Evolutionary conservation across 148 eudicot genomes (phyloP), one percentile per base, ranked within the genome.

Genomic region (Rhododendron simsii): DNA sequence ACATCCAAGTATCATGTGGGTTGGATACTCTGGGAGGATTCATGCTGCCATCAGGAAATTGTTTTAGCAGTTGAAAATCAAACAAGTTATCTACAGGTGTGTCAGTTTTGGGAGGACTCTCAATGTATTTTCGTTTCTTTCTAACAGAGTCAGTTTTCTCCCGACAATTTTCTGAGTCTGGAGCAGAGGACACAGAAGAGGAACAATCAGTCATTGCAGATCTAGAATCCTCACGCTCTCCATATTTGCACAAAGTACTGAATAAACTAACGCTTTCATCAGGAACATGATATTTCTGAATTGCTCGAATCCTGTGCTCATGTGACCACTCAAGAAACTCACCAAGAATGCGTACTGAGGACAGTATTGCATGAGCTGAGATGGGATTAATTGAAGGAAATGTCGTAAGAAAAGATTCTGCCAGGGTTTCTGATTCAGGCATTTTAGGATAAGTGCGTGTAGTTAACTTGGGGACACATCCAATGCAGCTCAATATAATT

Each of bases 301-400:
- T 87, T 74, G 91, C 91, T 80, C 4, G 86, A 89, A 90, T 84
- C 89, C 95, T 93, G 81, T 87, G 84, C 84, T 90, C 93, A 28
- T 85, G 83, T 30, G 98, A 91, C 93, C 88, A 89, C 90, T 88
- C 94, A 85, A 97, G 89, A 86, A 93, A 93, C 80, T 95, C 93
- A 69, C 88, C 87, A 84, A 93, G 95, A 85, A 84, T 85, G 87
- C 89, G 86, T 59, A 87, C 96, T 79, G 93, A 90, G 33, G 99
- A 93, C 87, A 93, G 88, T 82, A 97, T 92, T 74, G 95, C 96
- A 90, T 95, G 98, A 87, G 99, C 98, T 80, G 98, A 93, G 84
- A 97, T 93, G 61, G 99, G 98, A 91, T 97, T 95, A 44, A 95
- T 89, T 73, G 98, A 95, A 90, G 98, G 97, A 89, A 94, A 94